A percentile compares a stretch with the other conserved stretches of the same genome.
Evolutionary conservation across 192 early-diverging fungal genomes (phyloP).

Genomic region (Podila epigama): DNA sequence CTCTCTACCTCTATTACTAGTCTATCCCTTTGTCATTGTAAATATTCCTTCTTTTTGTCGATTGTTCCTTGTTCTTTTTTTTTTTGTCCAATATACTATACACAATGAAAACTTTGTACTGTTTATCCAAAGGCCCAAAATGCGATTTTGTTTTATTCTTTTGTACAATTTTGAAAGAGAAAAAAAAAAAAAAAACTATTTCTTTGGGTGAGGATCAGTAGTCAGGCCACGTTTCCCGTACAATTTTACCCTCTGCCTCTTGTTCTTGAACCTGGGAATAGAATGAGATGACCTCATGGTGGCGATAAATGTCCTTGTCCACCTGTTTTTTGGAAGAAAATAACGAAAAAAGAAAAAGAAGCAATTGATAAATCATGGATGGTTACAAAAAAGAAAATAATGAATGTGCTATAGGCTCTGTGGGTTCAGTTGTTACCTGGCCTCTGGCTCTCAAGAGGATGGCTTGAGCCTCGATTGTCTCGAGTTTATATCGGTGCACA

Average conservation of each 20-base stretch:
- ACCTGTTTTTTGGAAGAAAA: constrained; percentile 12
- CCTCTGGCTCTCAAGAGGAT: constrained; percentile 28
- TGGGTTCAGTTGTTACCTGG: constrained; percentile 11
- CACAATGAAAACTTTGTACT: no score
- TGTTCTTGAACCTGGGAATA: constrained; percentile 24
- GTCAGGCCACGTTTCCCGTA: constrained; percentile 12
- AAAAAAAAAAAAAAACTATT: neutral
- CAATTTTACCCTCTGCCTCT: constrained; percentile 5
- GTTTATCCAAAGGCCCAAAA: no score
- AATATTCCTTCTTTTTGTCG: no score
- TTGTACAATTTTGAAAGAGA: no score
- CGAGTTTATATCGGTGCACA: constrained; percentile 19
- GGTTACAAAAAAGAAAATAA: neutral
- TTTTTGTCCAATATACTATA: no score
- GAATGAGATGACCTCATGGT: constrained; percentile 27
- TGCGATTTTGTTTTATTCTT: no score
- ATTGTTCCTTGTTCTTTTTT: no score
- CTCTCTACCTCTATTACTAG: neutral
- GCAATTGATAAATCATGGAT: neutral
- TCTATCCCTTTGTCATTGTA: neutral
- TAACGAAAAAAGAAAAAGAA: neutral
- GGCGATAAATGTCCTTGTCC: constrained; percentile 29
- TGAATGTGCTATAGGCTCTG: neutral
- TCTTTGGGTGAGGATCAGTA: neutral
- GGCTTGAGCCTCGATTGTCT: constrained; percentile 18